Conservation (phyloP, 768 basidiomycete species). For the Naganishia antarctica region DNA sequence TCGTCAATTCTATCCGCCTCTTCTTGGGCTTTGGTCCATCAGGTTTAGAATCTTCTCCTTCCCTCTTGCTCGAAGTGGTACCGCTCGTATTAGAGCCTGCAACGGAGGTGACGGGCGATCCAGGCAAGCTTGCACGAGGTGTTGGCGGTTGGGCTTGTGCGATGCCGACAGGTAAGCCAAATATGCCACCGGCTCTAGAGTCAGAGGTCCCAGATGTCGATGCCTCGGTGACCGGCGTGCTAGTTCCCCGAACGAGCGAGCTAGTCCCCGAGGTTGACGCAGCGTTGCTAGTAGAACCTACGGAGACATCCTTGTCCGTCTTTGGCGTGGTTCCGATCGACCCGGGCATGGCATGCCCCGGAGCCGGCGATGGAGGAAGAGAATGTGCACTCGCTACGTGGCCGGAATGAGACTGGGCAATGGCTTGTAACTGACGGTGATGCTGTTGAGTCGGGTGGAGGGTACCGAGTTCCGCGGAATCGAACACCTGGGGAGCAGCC, state of each 20-base stretch:
- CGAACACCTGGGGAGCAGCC: slow-evolving; percentile 59
- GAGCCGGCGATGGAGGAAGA: slow-evolving; percentile 31
- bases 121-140: not conserved
- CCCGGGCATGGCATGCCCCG: slow-evolving; percentile 39
- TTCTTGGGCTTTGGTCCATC: slow-evolving; percentile 21
- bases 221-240: not conserved
- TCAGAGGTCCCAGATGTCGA: not conserved
- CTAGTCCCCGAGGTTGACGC: slow-evolving; percentile 4
- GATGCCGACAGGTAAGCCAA: slow-evolving; percentile 1
- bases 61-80: not conserved
- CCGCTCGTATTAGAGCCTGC: not conserved
- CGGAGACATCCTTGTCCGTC: slow-evolving; percentile 43
- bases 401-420: slow-evolving; percentile 65
- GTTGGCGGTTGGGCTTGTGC: not conserved
- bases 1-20: slow-evolving; percentile 19
- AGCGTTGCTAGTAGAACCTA: not conserved
- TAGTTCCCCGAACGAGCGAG: slow-evolving; percentile 2
- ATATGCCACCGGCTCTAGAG: not conserved
- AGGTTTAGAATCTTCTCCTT: not conserved
- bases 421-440: slow-evolving; percentile 80
- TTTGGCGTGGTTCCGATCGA: slow-evolving; percentile 36
- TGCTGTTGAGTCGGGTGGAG: slow-evolving; percentile 86
- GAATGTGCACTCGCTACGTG: slow-evolving; percentile 27
- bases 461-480: slow-evolving; percentile 71
- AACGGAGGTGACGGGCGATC: not conserved